Evolutionary conservation across 2,329 filamentous ascomycete genomes (phyloP), one percentile per base, ranked within the genome.

Genomic region (Aspergillus sergii): DNA sequence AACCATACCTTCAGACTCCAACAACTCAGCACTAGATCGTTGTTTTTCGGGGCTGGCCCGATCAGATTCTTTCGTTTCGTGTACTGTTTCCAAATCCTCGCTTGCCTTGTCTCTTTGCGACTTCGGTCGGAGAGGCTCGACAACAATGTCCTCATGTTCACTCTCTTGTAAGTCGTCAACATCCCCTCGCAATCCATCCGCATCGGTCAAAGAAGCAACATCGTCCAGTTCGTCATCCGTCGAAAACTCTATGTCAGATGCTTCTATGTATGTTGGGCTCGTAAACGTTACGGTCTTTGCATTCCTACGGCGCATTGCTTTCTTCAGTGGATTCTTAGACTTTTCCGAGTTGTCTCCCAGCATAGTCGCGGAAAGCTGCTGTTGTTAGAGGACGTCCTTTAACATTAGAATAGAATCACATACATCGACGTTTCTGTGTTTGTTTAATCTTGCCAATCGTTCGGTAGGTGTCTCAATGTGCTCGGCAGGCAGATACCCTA

Each of bases 401-500:
- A n/a, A 10, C 58, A 43, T n/a, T 59, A 32, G 60, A 46, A 50
- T 21, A 63, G 46, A 57, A 30, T 34, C 55, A 75, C 92, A 68
- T 86, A 96, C 93, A 82, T 99, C 95, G 71, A 98, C 94, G 75
- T 99, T 99, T 74, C 95, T 88, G 80, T 99, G 95, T 80, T 99
- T 99, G 79, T 99, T 99, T 67, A 98, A 81, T 67, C 95, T 89
- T 53, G 95, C 95, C 66, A 99, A 81, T 75, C 95, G 87, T 82
- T 99, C 95, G 19, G 94, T 97, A 2, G 95, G 95, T 10, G 95
- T 99, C 78, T 99, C 95, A 68, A 99, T 99, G 76, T 99, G 95
- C 78, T 99, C 95, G 56, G 95, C 95, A 57, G 95, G 95, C 60
- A 99, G 83, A 75, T 99, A 99, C 50, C 94, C 94, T 97, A 65